A percentile compares a stretch with the other conserved stretches of the same genome.
Conservation (phyloP, 164 flowering plant species). For the Kingdonia uniflora region DNA sequence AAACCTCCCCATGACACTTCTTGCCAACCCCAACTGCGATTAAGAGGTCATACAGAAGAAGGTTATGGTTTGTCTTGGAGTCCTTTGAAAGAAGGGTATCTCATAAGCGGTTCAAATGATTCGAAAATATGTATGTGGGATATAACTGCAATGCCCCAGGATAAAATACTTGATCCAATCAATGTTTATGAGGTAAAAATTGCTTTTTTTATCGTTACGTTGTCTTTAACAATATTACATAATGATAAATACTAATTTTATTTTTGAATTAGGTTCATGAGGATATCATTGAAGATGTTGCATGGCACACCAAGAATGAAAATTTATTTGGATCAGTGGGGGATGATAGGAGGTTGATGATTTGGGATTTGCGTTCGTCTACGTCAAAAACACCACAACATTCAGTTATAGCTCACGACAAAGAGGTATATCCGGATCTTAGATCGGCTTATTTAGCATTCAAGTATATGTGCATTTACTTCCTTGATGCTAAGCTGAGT, state of each 20-base stretch:
- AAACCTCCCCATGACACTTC: constrained; percentile 19
- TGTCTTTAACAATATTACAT: neutral
- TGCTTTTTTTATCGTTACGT: neutral
- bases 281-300: constrained; percentile 69
- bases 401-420: constrained; percentile 58
- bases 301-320: constrained; percentile 82
- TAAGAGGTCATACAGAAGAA: constrained; percentile 80
- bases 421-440: constrained; percentile 40
- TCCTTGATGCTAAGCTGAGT: no score
- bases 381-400: constrained; percentile 38
- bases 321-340: constrained; percentile 89
- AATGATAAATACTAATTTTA: no score
- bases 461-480: neutral
- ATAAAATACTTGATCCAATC: constrained; percentile 47
- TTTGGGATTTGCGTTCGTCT: constrained; percentile 77
- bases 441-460: neutral
- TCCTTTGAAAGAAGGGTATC: constrained; percentile 61
- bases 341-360: constrained; percentile 64
- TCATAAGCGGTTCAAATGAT: constrained; percentile 87
- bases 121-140: constrained; percentile 85
- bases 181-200: constrained; percentile 47
- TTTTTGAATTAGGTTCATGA: constrained; percentile 79
- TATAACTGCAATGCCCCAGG: constrained; percentile 36
- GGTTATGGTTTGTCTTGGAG: constrained; percentile 97
- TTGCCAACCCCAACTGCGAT: constrained; percentile 63